Base-by-base conservation (phyloP, 805 yeast genomes). In the Ogataea zsoltii region DNA sequence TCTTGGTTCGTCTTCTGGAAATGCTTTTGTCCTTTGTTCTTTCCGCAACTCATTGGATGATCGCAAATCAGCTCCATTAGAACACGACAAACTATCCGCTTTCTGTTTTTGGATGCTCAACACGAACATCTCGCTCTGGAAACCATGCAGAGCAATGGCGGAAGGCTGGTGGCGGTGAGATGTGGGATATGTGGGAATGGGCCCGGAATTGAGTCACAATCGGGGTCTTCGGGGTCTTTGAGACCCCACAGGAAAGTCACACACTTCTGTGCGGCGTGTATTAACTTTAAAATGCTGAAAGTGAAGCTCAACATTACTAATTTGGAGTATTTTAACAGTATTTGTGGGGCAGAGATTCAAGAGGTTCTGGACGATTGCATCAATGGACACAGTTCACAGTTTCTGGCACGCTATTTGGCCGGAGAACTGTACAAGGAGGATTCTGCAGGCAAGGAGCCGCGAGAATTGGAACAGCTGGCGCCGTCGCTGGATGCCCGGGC, bases 401-500 rank as follows among this genome's bases (percentile, higher is more conserved):
- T 54, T 21, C 29, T 61, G 15, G 40, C 34, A 9, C 38, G 34
- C 2, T 61, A 56, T 33, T 33, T 61, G 11, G 34, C 41, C 7
- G 43, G 42, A 11, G 41, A 44, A 5, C 23, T 33, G 2, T 30
- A 38, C 6, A 25, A 18, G 18, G 23, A 29, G 16, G 15, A 23
- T n/a, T n/a, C 33, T 12, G 16, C 28, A 1, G 38, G 15, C 13
- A 5, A 9, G 7, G 25, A 21, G 9, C 45, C 21, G 3, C 39
- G 31, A 13, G 48, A 41, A 7, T 12, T 39, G 33, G 52, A 42
- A 5, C 40, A 29, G 9, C 14, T 56, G 36, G 44, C 44, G 7
- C 63, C 63, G 4, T 57, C 65, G 2, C 23, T 43, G 4, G 60
- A 52, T 9, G 51, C 67, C 1, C 51, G 58, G 6, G 63, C 66